Evolutionary conservation across 1,284 basidiomycete species (phyloP).

Genomic region (Inonotus hispidus): DNA sequence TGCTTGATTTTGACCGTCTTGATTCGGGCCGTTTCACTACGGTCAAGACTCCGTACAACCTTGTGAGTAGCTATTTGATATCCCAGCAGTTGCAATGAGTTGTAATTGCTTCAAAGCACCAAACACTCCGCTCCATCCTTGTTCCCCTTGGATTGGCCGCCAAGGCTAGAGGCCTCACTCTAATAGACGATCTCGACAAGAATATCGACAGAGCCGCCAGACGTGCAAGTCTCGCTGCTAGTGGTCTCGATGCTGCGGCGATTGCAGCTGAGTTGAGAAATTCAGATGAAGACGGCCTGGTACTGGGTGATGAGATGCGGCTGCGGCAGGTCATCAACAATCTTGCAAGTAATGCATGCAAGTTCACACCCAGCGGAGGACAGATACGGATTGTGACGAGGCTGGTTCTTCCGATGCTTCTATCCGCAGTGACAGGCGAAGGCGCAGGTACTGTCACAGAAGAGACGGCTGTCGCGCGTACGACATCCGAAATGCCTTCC

Average conservation of each 20-base stretch:
- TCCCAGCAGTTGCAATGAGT: not conserved
- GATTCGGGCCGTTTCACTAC: slow-evolving; percentile 77
- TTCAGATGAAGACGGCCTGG: slow-evolving; percentile 53
- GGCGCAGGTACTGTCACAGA: not conserved
- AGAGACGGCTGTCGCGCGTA: not conserved
- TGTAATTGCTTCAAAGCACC: slow-evolving; percentile 62
- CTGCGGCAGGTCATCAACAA: slow-evolving; percentile 78
- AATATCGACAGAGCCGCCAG: slow-evolving; percentile 67
- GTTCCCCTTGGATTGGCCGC: slow-evolving; percentile 73
- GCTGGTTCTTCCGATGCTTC: slow-evolving; percentile 36
- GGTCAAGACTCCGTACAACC: slow-evolving; percentile 34
- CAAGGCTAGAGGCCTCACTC: slow-evolving; percentile 61
- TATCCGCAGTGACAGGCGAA: not conserved
- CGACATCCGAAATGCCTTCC: not conserved
- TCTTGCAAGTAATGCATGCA: slow-evolving; percentile 71
- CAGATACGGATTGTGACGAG: slow-evolving; percentile 55
- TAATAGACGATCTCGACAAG: slow-evolving; percentile 67
- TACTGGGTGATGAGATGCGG: slow-evolving; percentile 77
- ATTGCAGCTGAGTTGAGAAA: slow-evolving; percentile 36
- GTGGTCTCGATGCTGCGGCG: slow-evolving; percentile 29
- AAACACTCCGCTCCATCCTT: slow-evolving; percentile 75
- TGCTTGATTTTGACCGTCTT: slow-evolving; percentile 53
- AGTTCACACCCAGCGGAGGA: slow-evolving; percentile 78
- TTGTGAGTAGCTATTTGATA: slow-evolving; percentile 10
- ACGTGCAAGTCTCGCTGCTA: slow-evolving; percentile 52